Base-by-base conservation (phyloP, 352 stramenopile genomes). In the Globisporangium splendens region DNA sequence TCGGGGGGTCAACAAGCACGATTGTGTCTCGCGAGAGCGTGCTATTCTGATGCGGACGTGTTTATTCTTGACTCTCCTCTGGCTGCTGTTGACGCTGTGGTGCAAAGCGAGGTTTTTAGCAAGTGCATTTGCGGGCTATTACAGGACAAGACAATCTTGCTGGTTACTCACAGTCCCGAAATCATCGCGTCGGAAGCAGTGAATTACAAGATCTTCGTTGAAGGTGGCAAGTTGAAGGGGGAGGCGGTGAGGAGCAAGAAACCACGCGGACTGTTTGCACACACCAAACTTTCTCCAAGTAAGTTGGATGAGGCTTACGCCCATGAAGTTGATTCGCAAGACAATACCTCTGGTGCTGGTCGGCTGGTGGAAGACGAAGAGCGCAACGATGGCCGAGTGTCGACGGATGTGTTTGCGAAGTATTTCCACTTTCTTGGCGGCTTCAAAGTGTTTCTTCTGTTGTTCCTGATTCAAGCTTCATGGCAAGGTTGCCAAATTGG, bases 121-220 rank as follows among this genome's bases (percentile, higher is more conserved):
- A 78, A 80, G 61, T 85, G 75, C 33, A 28, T 85, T 20, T 73
- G 66, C 28, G 65, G 67, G 18, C 56, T 81, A 54, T 56, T 82
- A 31, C 24, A 31, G 5, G 24, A 31, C 24, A 31, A 31, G 24
- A 31, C 24, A 31, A 31, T 31, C 24, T 66, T 98, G 39, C 66
- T 98, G 22, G 91, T 97, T 1, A 98, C 95, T 4, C 96, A 98
- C 72, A 85, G 83, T 42, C 62, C 97, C 3, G 85, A 98, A 11
- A 72, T 77, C 28, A 77, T 79, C 13, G 31, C 20, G 15, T 80
- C 73, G 0, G 65, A 35, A 3, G 63, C 56, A 1, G 52, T 47
- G 8, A 64, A 74, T 28, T 55, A 61, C 22, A 68, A 68, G 50
- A 50, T 73, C 8, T 48, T 49, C 3, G 44, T 71, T 5, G 46